Base-by-base conservation (phyloP, 139 green algal genomes). In the Spirogloea muscicola region DNA sequence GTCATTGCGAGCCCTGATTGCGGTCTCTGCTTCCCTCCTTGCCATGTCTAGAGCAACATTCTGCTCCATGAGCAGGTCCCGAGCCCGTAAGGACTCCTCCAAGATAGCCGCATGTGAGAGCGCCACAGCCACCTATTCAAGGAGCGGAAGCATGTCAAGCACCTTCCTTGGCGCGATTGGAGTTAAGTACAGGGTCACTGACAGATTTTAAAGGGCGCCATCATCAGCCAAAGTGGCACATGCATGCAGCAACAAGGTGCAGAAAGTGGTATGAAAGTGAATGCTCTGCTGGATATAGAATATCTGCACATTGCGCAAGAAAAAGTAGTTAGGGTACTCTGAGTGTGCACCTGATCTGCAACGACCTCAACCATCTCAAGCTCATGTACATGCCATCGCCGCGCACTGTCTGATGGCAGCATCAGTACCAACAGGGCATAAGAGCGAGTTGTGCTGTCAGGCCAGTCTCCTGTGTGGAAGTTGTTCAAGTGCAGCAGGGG, bases 1-100 rank as follows among this genome's bases (percentile, higher is more conserved):
- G 27, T 83, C 76, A 41, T 82, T 83, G 33, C 67, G 27, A 3
- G 76, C 76, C 29, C 69, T 44, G 37, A 82, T 83, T 25, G 76
- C 76, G 3, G 42, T 72, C 72, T 83, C 72, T n/a, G 76, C 71
- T 38, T 83, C 59, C 6, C 36, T 6, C 13, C 73, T 16, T 42
- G 71, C 71, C 5, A 52, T 57, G 46, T 83, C 76, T 1, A 83
- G 40, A 25, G 57, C 73, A 36, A 66, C 55, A 60, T 83, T 83
- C 72, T 83, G 71, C 76, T 83, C 21, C 73, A 76, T 62, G n/a
- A 83, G 73, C n/a, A 76, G 37, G 31, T 81, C 62, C 1, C 72
- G 1, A 0, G 62, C 72, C 27, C 68, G 34, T n/a, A 79, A n/a
- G 16, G 72, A 80, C 3, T 80, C 72, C n/a, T 80, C 72, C 34